Evolutionary conservation across 2,329 filamentous ascomycete genomes (phyloP), one percentile per base, ranked within the genome.

Genomic region (Fusarium sterilihyphosum): DNA sequence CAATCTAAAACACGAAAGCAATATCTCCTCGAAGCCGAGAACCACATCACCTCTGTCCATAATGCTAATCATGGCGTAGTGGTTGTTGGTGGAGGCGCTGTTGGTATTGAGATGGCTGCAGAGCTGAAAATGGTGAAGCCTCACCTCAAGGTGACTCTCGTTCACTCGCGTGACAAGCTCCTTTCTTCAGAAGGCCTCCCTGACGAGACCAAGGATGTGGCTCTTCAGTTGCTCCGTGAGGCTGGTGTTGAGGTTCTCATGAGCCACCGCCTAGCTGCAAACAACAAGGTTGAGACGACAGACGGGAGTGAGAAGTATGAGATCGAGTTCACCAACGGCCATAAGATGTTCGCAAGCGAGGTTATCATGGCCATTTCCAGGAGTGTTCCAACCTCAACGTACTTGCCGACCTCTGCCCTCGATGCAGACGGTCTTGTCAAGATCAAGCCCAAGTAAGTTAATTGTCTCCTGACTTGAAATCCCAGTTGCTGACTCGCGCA

Each of bases 61-160:
- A 84, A 84, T 37, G 89, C 89, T 4, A 83, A 81, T 9, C 84
- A 89, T 26, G 90, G 89, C 2, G 88, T 95, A 3, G 88, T 93
- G 1, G 86, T 96, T 29, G 90, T 96, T n/a, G 93, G 93, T 24
- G 93, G 93, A 73, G 83, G 92, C 57, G 94, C 93, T 12, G 93
- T 95, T 3, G 94, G 94, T 14, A 91, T 95, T 62, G 93, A 96
- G 80, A 94, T 96, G 87, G 93, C 94, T 0, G 90, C 92, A 4
- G 93, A 96, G 83, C 85, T 95, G 61, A 95, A 95, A 82, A 81
- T 89, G 52, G 84, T 91, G 31, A 87, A 92, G 70, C 93, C 94
- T 1, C 78, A 88, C 17, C 84, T 90, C 61, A 88, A 88, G 46
- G 91, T 96, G n/a, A 93, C 90, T 2, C 87, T 96, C 4, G 89